phyloP scores from a whole-genome alignment of 768 basidiomycete genomes.

The Crassisporium funariophilum region DNA sequence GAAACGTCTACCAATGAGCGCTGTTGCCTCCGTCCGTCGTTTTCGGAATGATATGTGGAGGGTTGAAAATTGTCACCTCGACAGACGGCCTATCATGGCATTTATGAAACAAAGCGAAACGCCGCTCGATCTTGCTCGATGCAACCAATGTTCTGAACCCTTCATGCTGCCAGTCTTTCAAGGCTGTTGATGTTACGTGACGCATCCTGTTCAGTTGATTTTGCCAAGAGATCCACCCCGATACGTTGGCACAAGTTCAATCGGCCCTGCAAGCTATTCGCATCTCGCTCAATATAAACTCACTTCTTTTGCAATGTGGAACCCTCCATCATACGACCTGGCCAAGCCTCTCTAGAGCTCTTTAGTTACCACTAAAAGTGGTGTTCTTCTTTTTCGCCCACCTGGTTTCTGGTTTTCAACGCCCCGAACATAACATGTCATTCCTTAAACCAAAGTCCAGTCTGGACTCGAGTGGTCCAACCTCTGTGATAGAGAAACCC shows the following conservation, averaged over 20 bases:
- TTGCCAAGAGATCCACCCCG: slow-evolving; percentile 12
- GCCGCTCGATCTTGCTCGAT: too few species aligned
- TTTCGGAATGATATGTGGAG: too few species aligned
- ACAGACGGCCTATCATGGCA: too few species aligned
- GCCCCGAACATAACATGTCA: slow-evolving; percentile 18
- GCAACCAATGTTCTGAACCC: too few species aligned
- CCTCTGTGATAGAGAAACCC: slow-evolving; percentile 4
- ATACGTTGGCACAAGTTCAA: not conserved
- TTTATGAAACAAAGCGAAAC: too few species aligned
- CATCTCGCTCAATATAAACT: slow-evolving; percentile 6
- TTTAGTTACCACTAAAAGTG: slow-evolving; percentile 2
- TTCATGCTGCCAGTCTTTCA: too few species aligned
- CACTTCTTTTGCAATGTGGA: slow-evolving; percentile 10
- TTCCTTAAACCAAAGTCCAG: slow-evolving; percentile 16
- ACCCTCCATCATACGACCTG: slow-evolving; percentile 12
- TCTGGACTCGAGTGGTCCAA: slow-evolving; percentile 15
- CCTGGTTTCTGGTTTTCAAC: not conserved
- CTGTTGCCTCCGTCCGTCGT: too few species aligned
- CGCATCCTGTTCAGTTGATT: too few species aligned
- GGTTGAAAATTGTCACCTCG: too few species aligned
- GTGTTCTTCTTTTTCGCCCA: not conserved
- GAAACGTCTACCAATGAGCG: too few species aligned
- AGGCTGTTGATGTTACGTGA: too few species aligned
- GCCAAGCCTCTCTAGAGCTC: slow-evolving; percentile 8
- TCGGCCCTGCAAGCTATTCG: slow-evolving; percentile 5